Evolutionary conservation across 768 basidiomycete genomes (phyloP).

Genomic region (Multifurca ochricompacta): DNA sequence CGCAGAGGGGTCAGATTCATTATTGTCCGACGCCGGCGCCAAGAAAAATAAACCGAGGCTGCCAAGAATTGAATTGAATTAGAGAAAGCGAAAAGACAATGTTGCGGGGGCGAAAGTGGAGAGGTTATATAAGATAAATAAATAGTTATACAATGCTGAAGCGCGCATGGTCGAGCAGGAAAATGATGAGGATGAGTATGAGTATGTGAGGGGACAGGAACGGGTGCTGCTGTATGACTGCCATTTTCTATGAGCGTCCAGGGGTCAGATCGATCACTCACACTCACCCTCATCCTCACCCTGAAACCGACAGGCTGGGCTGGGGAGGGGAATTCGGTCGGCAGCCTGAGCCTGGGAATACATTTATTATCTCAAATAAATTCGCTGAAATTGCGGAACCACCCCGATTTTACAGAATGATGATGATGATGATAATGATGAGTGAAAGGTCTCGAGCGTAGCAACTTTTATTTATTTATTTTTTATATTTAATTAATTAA

Average conservation of each 20-base stretch:
- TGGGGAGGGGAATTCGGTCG: not conserved
- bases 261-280: not conserved
- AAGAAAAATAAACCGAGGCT: not conserved
- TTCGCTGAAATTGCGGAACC: not conserved
- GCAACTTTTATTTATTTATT: too few relatives aligned
- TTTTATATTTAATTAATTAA: too few relatives aligned
- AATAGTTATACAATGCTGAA: too few relatives aligned
- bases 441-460: too few relatives aligned
- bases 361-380: not conserved
- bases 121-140: not conserved
- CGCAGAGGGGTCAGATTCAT: too few relatives aligned
- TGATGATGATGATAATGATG: not conserved
- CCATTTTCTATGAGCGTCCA: not conserved
- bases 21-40: too few relatives aligned
- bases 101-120: too few relatives aligned
- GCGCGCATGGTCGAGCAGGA: too few relatives aligned
- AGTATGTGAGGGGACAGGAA: not conserved
- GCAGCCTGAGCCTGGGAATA: not conserved
- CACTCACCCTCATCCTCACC: not conserved
- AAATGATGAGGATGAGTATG: not conserved
- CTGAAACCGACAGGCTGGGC: not conserved
- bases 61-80: not conserved
- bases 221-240: not conserved
- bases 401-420: not conserved
- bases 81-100: too few relatives aligned